phyloP scores from a whole-genome alignment of 805 yeast genomes.

The Candida sonorensis region DNA sequence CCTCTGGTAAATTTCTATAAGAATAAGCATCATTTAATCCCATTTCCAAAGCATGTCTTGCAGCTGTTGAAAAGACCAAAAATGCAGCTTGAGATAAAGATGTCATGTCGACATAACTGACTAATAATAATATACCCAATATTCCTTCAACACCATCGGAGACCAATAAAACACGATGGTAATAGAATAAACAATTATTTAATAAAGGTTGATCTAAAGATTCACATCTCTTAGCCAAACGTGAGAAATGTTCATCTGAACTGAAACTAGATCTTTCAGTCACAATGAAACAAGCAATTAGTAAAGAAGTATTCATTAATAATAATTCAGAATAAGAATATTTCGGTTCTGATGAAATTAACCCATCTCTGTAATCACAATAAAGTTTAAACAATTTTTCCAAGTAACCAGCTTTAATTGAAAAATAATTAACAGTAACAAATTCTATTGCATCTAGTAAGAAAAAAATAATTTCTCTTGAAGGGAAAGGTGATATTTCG shows the following conservation, averaged over 20 bases:
- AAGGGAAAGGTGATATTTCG: conserved; percentile 26
- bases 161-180: conserved; percentile 40
- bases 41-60: conserved; percentile 48
- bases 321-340: conserved; percentile 27
- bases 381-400: conserved; percentile 8
- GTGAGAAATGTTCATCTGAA: too few relatives aligned
- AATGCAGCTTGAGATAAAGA: conserved; percentile 34
- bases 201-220: conserved; percentile 26
- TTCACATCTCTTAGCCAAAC: too few relatives aligned
- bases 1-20: conserved; percentile 28
- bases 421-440: too few relatives aligned
- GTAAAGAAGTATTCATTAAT: conserved; percentile 24
- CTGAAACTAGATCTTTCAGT: conserved; percentile 3
- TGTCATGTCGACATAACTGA: conserved; percentile 29
- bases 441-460: too few relatives aligned
- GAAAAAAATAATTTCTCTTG: conserved; percentile 18
- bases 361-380: conserved; percentile 21
- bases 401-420: conserved; percentile 5
- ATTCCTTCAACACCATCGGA: conserved; percentile 47
- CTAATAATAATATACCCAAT: conserved; percentile 44
- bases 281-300: conserved; percentile 12
- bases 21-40: conserved; percentile 50
- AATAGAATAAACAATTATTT: conserved; percentile 42
- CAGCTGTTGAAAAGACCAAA: conserved; percentile 37
- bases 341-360: conserved; percentile 15